Base-by-base conservation (phyloP, 768 basidiomycete species). In the Xerocomellus amylosporus region DNA sequence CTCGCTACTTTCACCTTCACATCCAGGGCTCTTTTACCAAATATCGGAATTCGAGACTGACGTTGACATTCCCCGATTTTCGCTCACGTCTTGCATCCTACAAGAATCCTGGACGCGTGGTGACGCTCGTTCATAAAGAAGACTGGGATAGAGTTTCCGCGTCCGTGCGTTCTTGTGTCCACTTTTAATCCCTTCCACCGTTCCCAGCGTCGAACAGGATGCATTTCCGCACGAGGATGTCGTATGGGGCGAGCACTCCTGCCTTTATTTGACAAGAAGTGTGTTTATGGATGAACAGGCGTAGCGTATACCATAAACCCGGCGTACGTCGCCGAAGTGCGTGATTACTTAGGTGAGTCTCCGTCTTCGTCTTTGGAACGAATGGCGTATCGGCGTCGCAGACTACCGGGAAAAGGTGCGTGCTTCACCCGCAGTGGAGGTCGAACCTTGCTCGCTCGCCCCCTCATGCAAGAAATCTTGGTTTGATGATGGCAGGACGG, bases 241-340 rank as follows among this genome's bases (percentile, higher is more conserved):
- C 38, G 46, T 61, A 2, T 97, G 95, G 95, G 95, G 91, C 80
- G 56, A 31, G 78, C 69, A 28, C 8, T 39, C 5, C 10, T 0
- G 0, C 2, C 10, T 19, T 34, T 19, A 20, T 22, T 19, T 14
- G 26, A 24, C 19, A 17, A 8, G 4, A 15, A 20, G 5, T 10
- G n/a, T 36, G 3, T 34, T 30, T 14, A 44, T 20, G 30, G 17
- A 4, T 31, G 9, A 41, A 14, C 59, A 91, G 90, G 93, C 4
- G 73, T 94, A 5, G 91, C 90, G 2, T 94, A 90, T 71, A 87
- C 88, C 12, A 94, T 98, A 67, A 90, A 96, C 59, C 86, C 88
- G 0, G 75, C 68, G 12, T 84, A 86, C 56, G 86, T 83, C 48
- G 72, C 80, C 0, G 88, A 93, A 71, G 93, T 94, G 8, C 79